Evolutionary conservation across 2,329 filamentous ascomycete species (phyloP).

Genomic region (Ophiocordyceps polyrhachis-furcata): DNA sequence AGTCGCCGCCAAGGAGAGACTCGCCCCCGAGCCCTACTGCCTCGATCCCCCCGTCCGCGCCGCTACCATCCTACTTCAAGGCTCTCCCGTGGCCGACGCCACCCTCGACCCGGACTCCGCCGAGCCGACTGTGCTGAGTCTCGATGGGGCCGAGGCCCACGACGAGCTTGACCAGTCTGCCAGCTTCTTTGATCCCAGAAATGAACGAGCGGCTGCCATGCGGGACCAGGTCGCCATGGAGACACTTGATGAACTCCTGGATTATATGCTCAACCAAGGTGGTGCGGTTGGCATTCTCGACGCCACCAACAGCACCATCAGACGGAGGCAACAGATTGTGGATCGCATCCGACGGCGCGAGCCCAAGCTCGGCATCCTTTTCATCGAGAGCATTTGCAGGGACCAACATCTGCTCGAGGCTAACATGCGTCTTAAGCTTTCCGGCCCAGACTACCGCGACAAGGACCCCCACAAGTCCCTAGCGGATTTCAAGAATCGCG

Average conservation of each 20-base stretch:
- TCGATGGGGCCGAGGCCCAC: slow-evolving; percentile 10
- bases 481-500: slow-evolving; percentile 80
- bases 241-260: slow-evolving; percentile 77
- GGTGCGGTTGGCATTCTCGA: slow-evolving; percentile 91
- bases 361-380: slow-evolving; percentile 77
- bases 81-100: slow-evolving; percentile 18
- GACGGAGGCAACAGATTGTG: slow-evolving; percentile 67
- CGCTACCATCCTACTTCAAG: slow-evolving; percentile 39
- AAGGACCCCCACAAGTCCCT: slow-evolving; percentile 77
- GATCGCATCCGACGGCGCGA: slow-evolving; percentile 67
- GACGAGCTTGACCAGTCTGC: slow-evolving; percentile 66
- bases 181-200: slow-evolving; percentile 82
- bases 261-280: slow-evolving; percentile 66
- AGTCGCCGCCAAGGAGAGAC: slow-evolving; percentile 14
- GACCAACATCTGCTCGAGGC: slow-evolving; percentile 74
- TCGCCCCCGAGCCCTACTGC: slow-evolving; percentile 15
- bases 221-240: slow-evolving; percentile 85
- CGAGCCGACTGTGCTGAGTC: slow-evolving; percentile 20
- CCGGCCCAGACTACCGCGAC: slow-evolving; percentile 85
- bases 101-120: slow-evolving; percentile 10
- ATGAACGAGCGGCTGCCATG: slow-evolving; percentile 61
- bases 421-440: slow-evolving; percentile 93
- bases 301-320: slow-evolving; percentile 88
- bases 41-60: slow-evolving; percentile 30
- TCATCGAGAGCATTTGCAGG: slow-evolving; percentile 85